Evolutionary conservation across 306 rosid genomes (phyloP), one percentile per base, ranked within the genome.

Genomic region (Gastrolobium bilobum): DNA sequence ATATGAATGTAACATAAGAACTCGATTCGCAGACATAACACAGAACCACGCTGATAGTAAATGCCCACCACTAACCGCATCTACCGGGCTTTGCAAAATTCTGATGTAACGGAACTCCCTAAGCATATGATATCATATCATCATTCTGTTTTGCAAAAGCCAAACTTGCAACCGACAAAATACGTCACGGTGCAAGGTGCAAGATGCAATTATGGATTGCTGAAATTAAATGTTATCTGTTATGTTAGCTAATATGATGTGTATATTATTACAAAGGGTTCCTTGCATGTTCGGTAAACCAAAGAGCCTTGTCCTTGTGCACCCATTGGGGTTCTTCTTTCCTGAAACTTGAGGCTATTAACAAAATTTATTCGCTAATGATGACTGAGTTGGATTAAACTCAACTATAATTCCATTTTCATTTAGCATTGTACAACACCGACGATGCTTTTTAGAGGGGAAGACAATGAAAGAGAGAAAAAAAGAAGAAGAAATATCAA

Each of bases 221-320:
- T 29, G 26, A 61, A 46, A 10, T 31, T 3, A 5, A 68, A 13
- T 37, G 42, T 38, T 7, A 40, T 10, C 20, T 46, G 63, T 14
- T 37, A 15, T 47, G 53, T 44, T 11, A 43, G 29, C 14, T 69
- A 6, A 46, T 66, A 53, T 6, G 33, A 40, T 2, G 53, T 2
- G 53, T 42, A 43, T 58, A 29, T 2, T 56, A 26, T 20, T 34
- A 20, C 5, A 54, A 53, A 64, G 11, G 4, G 5, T 64, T 64
- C 10, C 60, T 63, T 61, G 38, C 13, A 54, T 77, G 82, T 62
- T 46, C 1, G 71, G 86, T 26, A 44, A 77, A 14, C 70, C 26
- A 71, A 43, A 54, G 35, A 44, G 10, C 34, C 20, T 47, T n/a
- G 4, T 63, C 51, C 44, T 42, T 42, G 40, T 64, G 14, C 37